Evolutionary conservation across 768 basidiomycete genomes (phyloP), one percentile per base, ranked within the genome.

Genomic region (Rhizopogon roseolus): DNA sequence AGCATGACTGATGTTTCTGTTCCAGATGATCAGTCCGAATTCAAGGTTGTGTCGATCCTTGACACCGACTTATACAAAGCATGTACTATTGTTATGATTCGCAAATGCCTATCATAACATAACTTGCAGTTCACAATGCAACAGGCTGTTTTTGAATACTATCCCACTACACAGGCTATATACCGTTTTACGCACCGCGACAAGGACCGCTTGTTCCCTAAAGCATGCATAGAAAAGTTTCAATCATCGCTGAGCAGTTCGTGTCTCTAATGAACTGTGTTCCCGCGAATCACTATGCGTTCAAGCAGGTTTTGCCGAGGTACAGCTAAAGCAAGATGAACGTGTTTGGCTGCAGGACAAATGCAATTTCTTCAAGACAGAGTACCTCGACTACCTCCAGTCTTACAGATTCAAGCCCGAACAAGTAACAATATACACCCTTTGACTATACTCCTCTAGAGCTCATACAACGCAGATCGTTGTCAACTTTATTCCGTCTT

Each of bases 31-130:
- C 32, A 57, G 40, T 5, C 62, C 58, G 38, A 56, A 17, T 48
- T 48, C 34, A 48, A 48, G 19, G 13, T 36, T 19, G 34, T 27
- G 28, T 94, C 92, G 14, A 74, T 98, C 49, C 78, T 98, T 42
- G 96, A 98, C 68, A 94, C 93, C 0, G 96, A 98, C 69, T 72
- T 96, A 29, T 98, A 98, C 82, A 98, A 96, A 81, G 93, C 86
- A 50, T 42, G 55, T 32, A 32, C n/a, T 17, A 5, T 13, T 16
- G 42, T 40, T n/a, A 32, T 36, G 5, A 5, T 13, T 51, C 32
- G 29, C 17, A 27, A n/a, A 50, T 41, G 17, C 13, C 29, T 41
- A 32, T 55, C 36, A 29, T 53, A 32, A 48, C 14, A 8, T 22
- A 25, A 44, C 43, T 17, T 29, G 13, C 54, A 96, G 92, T 76